These are phyloP conservation scores for Lodderomyces metapsilosis DNA, from an alignment of 1,139 yeast species.

Conservation along the genomic window DNA sequence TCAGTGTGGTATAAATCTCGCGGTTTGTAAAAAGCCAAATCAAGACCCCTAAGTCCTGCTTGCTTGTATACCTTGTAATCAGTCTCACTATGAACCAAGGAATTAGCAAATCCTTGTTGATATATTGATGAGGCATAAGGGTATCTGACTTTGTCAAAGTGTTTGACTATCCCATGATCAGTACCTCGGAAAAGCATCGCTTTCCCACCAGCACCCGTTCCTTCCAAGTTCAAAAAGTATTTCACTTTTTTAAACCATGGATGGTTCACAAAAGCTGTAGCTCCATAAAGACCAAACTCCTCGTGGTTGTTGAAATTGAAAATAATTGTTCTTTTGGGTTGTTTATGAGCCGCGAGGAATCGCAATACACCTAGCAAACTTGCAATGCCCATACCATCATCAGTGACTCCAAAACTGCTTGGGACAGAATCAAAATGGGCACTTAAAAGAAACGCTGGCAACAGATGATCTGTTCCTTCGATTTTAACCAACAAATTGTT, in stretches of 20 bases:
- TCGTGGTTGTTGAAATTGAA: slow-evolving; percentile 89
- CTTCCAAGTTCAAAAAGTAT: slow-evolving; percentile 82
- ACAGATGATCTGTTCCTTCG: slow-evolving; percentile 54
- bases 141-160: slow-evolving; percentile 48
- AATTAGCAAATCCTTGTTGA: slow-evolving; percentile 78
- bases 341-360: slow-evolving; percentile 42
- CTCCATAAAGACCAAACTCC: slow-evolving; percentile 87
- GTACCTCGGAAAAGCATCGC: slow-evolving; percentile 83
- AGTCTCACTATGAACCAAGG: slow-evolving; percentile 77
- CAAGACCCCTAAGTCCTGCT: slow-evolving; percentile 78
- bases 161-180: slow-evolving; percentile 61
- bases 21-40: slow-evolving; percentile 59
- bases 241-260: slow-evolving; percentile 67
- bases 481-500: slow-evolving; percentile 73
- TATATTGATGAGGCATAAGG: slow-evolving; percentile 80
- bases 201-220: slow-evolving; percentile 94
- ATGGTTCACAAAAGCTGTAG: slow-evolving; percentile 69
- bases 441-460: slow-evolving; percentile 71
- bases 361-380: slow-evolving; percentile 71
- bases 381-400: slow-evolving; percentile 92
- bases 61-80: slow-evolving; percentile 74
- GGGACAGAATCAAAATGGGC: slow-evolving; percentile 94
- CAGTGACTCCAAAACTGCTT: slow-evolving; percentile 84
- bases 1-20: slow-evolving; percentile 81
- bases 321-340: slow-evolving; percentile 69